phyloP scores from a whole-genome alignment of 768 basidiomycete genomes.

The Pleurotus platypus region DNA sequence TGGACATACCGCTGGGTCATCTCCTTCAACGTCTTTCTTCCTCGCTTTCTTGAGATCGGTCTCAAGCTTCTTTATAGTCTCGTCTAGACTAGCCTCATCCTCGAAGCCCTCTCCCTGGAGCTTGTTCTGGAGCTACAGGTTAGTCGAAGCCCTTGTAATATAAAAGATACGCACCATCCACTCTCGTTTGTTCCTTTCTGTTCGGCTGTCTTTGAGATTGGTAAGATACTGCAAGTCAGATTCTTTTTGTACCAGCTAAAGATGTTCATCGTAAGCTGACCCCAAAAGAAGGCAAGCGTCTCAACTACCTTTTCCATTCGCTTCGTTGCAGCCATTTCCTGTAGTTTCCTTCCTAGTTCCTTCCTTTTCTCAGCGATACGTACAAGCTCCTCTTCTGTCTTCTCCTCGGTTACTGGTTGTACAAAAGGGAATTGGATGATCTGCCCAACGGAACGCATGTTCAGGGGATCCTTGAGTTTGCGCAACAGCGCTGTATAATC shows the following conservation, averaged over 20 bases:
- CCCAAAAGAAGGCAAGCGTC: not conserved
- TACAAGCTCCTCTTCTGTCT: slow-evolving; percentile 87
- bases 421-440: slow-evolving; percentile 89
- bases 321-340: slow-evolving; percentile 86
- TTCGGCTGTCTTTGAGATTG: slow-evolving; percentile 59
- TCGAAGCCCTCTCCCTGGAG: slow-evolving; percentile 70
- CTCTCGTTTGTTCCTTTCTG: slow-evolving; percentile 62
- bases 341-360: slow-evolving; percentile 85
- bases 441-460: slow-evolving; percentile 60
- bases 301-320: slow-evolving; percentile 75
- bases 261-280: not conserved
- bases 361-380: slow-evolving; percentile 72
- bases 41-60: slow-evolving; percentile 67
- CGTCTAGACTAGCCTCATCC: slow-evolving; percentile 74
- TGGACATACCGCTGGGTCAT: slow-evolving; percentile 48
- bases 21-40: slow-evolving; percentile 80
- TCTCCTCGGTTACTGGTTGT: slow-evolving; percentile 64
- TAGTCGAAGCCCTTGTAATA: not conserved
- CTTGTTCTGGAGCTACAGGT: slow-evolving; percentile 36
- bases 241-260: slow-evolving; percentile 72
- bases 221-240: slow-evolving; percentile 64
- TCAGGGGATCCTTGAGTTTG: slow-evolving; percentile 60
- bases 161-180: slow-evolving; percentile 53
- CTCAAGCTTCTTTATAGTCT: slow-evolving; percentile 85
- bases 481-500: slow-evolving; percentile 74